These are phyloP conservation scores for Cronartium quercuum DNA, from an alignment of 1,284 basidiomycete genomes.

Conservation along the genomic window DNA sequence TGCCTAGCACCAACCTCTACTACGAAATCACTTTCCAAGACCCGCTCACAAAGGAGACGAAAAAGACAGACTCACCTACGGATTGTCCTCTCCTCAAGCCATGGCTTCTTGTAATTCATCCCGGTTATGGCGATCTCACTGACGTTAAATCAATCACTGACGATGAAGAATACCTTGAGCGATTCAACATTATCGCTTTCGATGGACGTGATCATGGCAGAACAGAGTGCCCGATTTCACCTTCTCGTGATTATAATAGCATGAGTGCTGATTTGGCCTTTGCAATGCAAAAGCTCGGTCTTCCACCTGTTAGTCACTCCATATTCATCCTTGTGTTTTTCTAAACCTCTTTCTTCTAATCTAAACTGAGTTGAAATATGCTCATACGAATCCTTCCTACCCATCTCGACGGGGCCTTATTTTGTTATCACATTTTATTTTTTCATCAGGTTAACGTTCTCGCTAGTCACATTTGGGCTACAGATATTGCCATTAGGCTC, in stretches of 20 bases:
- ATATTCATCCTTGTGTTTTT: neutral
- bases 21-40: slow-evolving; percentile 6
- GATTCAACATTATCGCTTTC: neutral
- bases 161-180: neutral
- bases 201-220: neutral
- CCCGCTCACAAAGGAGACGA: too few relatives aligned
- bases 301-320: neutral
- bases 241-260: neutral
- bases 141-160: neutral
- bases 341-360: neutral
- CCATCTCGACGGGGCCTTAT: too few relatives aligned
- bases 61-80: neutral
- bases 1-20: neutral
- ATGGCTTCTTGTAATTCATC: neutral
- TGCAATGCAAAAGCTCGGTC: neutral
- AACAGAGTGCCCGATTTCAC: neutral
- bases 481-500: neutral
- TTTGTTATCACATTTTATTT: too few relatives aligned
- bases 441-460: neutral
- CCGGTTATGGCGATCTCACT: neutral
- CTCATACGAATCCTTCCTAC: too few relatives aligned
- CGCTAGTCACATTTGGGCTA: neutral
- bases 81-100: neutral
- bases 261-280: neutral
- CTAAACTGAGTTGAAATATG: too few relatives aligned